Evolutionary conservation across 2,329 filamentous ascomycete genomes (phyloP).

Genomic region (Sphaerulina musiva): DNA sequence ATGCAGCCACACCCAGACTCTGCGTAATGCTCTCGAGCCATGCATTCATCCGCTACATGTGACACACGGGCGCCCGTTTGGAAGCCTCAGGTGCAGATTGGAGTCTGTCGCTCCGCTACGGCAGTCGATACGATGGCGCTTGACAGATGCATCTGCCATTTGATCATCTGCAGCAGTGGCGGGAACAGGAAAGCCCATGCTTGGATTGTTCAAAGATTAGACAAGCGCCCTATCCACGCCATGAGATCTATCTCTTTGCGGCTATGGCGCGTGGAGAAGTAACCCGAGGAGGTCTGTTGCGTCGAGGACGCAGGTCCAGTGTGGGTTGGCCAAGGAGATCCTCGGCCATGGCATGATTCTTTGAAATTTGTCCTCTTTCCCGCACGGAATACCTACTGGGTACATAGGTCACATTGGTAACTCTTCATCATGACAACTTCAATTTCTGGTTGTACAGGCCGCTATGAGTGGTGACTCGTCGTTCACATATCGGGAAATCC

Average conservation of each 20-base stretch:
- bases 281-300: conserved; percentile 21
- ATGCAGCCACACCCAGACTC: conserved; percentile 31
- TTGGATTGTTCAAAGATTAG: conserved; percentile 10
- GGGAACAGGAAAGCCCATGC: conserved; percentile 19
- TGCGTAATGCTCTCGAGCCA: conserved; percentile 19
- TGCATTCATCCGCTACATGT: conserved; percentile 20
- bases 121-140: conserved; percentile 8
- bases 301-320: conserved; percentile 14
- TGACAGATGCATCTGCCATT: conserved; percentile 17
- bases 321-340: conserved; percentile 22
- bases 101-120: conserved; percentile 12
- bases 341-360: conserved; percentile 19
- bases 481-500: neutral
- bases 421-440: conserved; percentile 6
- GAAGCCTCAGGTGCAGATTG: conserved; percentile 11
- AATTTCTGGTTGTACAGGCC: conserved; percentile 11
- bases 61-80: conserved; percentile 9
- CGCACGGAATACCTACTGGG: conserved; percentile 4
- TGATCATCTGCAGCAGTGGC: conserved; percentile 23
- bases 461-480: conserved; percentile 7
- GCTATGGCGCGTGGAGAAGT: conserved; percentile 20
- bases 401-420: conserved; percentile 11
- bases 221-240: conserved; percentile 9
- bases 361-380: conserved; percentile 8
- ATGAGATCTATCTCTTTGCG: conserved; percentile 17